Evolutionary conservation across 768 basidiomycete genomes (phyloP).

Genomic region (Chlorophyllum brunneum): DNA sequence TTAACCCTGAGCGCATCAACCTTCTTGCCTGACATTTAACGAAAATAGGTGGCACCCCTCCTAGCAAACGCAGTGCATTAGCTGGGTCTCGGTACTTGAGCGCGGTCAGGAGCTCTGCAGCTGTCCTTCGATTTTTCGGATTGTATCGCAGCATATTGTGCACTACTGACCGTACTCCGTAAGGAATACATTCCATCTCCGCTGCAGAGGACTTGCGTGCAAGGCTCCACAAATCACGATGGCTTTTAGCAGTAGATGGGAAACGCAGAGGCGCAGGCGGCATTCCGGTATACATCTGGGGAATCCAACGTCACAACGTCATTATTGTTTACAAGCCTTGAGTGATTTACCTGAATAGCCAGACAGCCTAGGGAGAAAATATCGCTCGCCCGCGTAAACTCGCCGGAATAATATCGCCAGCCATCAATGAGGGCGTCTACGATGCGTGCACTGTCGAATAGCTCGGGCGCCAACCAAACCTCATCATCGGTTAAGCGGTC

Average conservation of each 20-base stretch:
- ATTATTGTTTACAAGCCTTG: not conserved
- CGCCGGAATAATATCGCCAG: conserved; percentile 22
- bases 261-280: conserved; percentile 15
- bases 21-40: too few relatives aligned
- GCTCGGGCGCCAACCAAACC: conserved; percentile 21
- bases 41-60: too few relatives aligned
- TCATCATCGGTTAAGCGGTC: conserved; percentile 15
- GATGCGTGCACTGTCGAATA: conserved; percentile 15
- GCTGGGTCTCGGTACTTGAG: too few relatives aligned
- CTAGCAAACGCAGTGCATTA: too few relatives aligned
- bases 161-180: too few relatives aligned
- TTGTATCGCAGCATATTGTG: too few relatives aligned
- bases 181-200: conserved; percentile 2
- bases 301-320: too few relatives aligned
- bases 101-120: too few relatives aligned
- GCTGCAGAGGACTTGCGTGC: conserved; percentile 8
- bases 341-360: conserved; percentile 17
- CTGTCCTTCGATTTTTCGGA: too few relatives aligned
- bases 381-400: conserved; percentile 21
- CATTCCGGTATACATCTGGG: conserved; percentile 17
- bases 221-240: conserved; percentile 10
- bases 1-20: too few relatives aligned
- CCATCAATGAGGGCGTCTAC: conserved; percentile 17
- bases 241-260: conserved; percentile 12
- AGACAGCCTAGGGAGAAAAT: conserved; percentile 22